A percentile compares a stretch with the other conserved stretches of the same genome.
Conservation (phyloP, 108 stramenopile species). For the Skeletonema tropicum region DNA sequence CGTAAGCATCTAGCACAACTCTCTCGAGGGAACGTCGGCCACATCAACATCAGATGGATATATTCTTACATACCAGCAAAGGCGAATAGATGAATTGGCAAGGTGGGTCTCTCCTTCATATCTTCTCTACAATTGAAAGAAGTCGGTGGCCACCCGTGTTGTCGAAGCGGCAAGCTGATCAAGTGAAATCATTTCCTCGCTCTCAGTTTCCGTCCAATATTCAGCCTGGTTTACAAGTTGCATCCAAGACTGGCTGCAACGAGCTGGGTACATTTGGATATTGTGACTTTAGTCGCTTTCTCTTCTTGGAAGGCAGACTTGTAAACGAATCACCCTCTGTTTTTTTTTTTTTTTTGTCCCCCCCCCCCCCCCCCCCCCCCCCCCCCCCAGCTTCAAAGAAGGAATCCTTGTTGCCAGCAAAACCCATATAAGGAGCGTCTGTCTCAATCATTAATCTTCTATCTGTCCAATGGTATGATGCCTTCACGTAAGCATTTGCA, state of each 20-base stretch:
- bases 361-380: too few relatives aligned
- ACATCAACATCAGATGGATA: too few relatives aligned
- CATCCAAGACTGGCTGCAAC: conserved; percentile 56
- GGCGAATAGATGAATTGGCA: too few relatives aligned
- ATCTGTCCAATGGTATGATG: conserved; percentile 70
- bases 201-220: conserved; percentile 36
- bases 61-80: too few relatives aligned
- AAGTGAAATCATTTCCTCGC: conserved; percentile 18
- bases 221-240: conserved; percentile 51
- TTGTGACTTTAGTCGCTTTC: conserved; percentile 66
- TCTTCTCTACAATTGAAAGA: conserved; percentile 35
- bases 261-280: conserved; percentile 82
- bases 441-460: conserved; percentile 87
- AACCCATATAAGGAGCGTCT: conserved; percentile 92
- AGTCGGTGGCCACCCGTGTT: conserved; percentile 55
- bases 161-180: conserved; percentile 57
- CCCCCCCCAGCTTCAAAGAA: conserved; percentile 62
- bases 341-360: too few relatives aligned
- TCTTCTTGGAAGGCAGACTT: conserved; percentile 63
- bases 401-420: conserved; percentile 54
- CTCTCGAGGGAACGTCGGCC: too few relatives aligned
- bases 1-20: too few relatives aligned
- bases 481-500: conserved; percentile 57
- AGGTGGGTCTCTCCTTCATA: too few relatives aligned
- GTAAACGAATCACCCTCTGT: conserved; percentile 48